phyloP scores from a whole-genome alignment of 148 eudicot species.

The Chenopodium berlandieri region DNA sequence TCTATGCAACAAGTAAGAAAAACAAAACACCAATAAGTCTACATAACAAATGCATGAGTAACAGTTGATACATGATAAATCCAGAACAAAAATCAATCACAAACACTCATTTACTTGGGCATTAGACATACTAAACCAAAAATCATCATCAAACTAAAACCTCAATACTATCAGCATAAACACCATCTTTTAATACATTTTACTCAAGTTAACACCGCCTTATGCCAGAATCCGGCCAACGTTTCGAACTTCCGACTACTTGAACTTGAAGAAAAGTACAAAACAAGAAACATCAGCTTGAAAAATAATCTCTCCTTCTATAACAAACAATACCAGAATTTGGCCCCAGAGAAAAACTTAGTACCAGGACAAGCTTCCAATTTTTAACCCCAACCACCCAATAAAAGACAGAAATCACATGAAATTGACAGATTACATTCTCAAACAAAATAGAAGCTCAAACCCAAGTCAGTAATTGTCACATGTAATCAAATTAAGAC shows the following conservation, averaged over 20 bases:
- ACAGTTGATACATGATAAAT: not conserved
- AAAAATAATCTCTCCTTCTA: not conserved
- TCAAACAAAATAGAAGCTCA: slow-evolving; percentile 3
- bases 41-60: not conserved
- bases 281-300: slow-evolving; percentile 4
- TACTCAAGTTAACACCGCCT: not conserved
- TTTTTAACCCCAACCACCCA: slow-evolving; percentile 14
- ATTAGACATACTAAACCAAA: not conserved
- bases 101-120: not conserved
- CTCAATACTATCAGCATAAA: too few species aligned
- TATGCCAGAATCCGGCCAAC: not conserved
- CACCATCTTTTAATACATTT: not conserved
- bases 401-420: slow-evolving; percentile 17
- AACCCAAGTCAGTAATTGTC: slow-evolving; percentile 12
- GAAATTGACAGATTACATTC: slow-evolving; percentile 23
- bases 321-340: slow-evolving; percentile 2
- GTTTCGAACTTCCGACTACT: not conserved
- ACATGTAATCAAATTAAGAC: not conserved
- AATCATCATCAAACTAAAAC: not conserved
- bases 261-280: not conserved
- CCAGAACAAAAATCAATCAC: not conserved
- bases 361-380: slow-evolving; percentile 16
- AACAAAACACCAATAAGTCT: slow-evolving; percentile 5
- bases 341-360: slow-evolving; percentile 14
- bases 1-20: slow-evolving; percentile 34